These are phyloP conservation scores for Lunasporangiospora selenospora DNA, from an alignment of 192 early-diverging fungal species.

Conservation along the genomic window DNA sequence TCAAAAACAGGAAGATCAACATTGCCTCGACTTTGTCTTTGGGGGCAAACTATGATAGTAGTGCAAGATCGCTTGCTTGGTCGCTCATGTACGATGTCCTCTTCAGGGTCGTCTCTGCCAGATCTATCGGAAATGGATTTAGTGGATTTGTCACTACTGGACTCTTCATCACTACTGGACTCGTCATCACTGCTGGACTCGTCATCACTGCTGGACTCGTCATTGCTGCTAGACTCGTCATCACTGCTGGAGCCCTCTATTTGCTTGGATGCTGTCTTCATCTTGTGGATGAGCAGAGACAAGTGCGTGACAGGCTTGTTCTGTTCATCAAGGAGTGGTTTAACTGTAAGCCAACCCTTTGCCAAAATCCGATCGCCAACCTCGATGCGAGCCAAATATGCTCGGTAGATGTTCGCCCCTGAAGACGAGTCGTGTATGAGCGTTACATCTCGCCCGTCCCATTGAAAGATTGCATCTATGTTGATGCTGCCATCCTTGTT, in stretches of 20 bases:
- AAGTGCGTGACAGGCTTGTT: not conserved
- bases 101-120: not conserved
- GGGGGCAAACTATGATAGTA: not conserved
- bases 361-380: slow-evolving; percentile 1
- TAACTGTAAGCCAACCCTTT: not conserved
- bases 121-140: not conserved
- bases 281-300: no score
- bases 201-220: no score
- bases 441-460: slow-evolving; percentile 1
- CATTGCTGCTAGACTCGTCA: no score
- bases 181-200: no score
- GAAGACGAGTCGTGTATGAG: not conserved
- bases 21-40: not conserved
- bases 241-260: no score
- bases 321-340: not conserved
- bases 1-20: no score
- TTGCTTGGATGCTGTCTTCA: no score
- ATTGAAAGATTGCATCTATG: not conserved
- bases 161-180: no score
- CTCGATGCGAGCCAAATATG: not conserved
- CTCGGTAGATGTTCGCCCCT: not conserved
- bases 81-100: not conserved
- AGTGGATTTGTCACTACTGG: no score
- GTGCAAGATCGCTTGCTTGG: slow-evolving; percentile 3
- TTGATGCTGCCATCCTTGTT: not conserved